Conservation (phyloP, 78 protist genomes). For the Dictyostelium firmibasis region DNA sequence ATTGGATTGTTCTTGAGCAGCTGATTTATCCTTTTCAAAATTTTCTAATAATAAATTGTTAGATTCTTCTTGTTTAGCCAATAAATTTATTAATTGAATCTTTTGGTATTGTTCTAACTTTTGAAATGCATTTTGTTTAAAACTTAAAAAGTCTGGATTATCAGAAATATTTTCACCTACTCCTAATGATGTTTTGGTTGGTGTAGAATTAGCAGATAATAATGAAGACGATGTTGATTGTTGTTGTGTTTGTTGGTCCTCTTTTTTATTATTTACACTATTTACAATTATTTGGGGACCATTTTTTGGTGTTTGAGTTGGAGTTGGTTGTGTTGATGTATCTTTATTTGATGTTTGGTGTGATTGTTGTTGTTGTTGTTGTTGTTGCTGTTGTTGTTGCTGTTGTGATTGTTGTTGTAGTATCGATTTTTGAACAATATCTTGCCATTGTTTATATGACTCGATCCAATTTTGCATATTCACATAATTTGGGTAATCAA, state of each 20-base stretch:
- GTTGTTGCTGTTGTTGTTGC: background rate
- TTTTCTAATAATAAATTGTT: background rate
- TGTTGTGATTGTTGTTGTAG: background rate
- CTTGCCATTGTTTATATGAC: slow-evolving; percentile 61
- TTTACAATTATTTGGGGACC: slow-evolving; percentile 12
- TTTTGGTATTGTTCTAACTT: slow-evolving; percentile 63
- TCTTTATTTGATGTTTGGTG: background rate
- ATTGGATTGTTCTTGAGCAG: background rate
- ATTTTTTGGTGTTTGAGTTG: slow-evolving; percentile 30
- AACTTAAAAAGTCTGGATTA: slow-evolving; percentile 19
- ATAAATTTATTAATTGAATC: slow-evolving; percentile 21
- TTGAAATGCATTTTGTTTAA: slow-evolving; percentile 68
- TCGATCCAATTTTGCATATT: slow-evolving; percentile 24
- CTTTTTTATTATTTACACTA: slow-evolving; percentile 19
- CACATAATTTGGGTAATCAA: background rate
- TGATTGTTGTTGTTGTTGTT: background rate
- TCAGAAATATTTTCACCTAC: background rate
- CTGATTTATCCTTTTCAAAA: slow-evolving; percentile 25
- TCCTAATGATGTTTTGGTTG: background rate
- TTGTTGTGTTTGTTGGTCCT: background rate
- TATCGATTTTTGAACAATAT: background rate
- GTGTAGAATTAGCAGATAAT: background rate
- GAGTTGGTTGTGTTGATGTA: slow-evolving; percentile 3
- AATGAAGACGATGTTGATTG: background rate
- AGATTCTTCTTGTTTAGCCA: slow-evolving; percentile 55